Base-by-base conservation (phyloP, 495 filamentous ascomycete species). In the Articulospora tetracladia region DNA sequence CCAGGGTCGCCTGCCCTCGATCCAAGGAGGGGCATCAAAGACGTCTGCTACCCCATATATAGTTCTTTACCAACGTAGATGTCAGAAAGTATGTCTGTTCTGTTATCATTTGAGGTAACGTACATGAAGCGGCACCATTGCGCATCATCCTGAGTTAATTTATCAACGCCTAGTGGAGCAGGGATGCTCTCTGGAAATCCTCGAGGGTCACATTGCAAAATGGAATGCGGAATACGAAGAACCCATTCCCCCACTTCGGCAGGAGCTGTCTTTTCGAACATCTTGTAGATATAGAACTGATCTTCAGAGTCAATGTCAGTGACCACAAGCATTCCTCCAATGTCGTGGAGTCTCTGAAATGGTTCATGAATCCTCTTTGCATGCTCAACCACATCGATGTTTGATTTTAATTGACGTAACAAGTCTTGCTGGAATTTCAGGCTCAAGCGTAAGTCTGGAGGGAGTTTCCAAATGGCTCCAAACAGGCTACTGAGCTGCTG, bases 351-450 rank as follows among this genome's bases (percentile, higher is more conserved):
- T n/a, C 17, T 28, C 8, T 25, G 19, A 3, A 24, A 8, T 26
- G 22, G n/a, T 3, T 26, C n/a, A 6, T 28, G 48, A 2, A 51
- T 7, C 4, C 2, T n/a, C 48, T 2, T 4, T 28, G n/a, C 20
- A 51, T 51, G 30, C 30, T 44, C 17, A 7, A 24, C 4, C 10
- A 15, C 6, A 55, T 55, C 20, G 6, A 23, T n/a, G 30, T 3
- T 8, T 11, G 27, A 6, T 20, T 23, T 13, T 23, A 19, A 32
- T 8, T 23, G 11, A 3, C 53, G 27, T 3, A 55, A 17, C 7
- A 23, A 1, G 24, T 55, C 28, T 20, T 55, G 53, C 32, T 55
- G 53, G 28, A 55, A 55, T 3, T 55, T 22, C 13, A 55, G 17
- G 41, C 41, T 12, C 12, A 55, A 22, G 2, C 53, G 53, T 1